phyloP scores from a whole-genome alignment of 805 yeast species.

The Nakazawaea anatomiae region DNA sequence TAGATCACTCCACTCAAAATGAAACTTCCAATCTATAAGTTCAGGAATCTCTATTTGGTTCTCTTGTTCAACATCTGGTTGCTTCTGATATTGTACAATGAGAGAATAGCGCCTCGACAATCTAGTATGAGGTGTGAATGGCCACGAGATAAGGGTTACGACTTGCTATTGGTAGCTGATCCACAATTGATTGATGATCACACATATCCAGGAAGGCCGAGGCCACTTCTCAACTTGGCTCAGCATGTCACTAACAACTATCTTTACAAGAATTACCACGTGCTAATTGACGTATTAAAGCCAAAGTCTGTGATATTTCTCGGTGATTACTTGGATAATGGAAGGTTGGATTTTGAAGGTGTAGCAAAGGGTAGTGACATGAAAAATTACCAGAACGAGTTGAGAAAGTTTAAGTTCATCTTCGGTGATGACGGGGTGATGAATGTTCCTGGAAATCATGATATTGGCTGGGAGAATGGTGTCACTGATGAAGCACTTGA shows the following conservation, averaged over 20 bases:
- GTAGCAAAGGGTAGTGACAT: constrained; percentile 24
- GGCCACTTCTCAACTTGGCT: constrained; percentile 46
- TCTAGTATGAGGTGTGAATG: constrained; percentile 8
- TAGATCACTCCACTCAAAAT: background rate
- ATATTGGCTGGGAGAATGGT: constrained; percentile 84
- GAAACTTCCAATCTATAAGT: constrained; percentile 11
- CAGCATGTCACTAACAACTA: constrained; percentile 67
- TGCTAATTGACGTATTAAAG: constrained; percentile 48
- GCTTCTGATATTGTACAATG: constrained; percentile 1
- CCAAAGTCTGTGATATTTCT: constrained; percentile 78
- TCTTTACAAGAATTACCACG: constrained; percentile 68
- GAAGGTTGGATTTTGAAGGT: constrained; percentile 71
- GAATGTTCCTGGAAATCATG: constrained; percentile 85
- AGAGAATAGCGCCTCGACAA: constrained; percentile 2
- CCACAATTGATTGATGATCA: constrained; percentile 88
- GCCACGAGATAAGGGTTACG: constrained; percentile 13
- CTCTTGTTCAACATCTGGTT: constrained; percentile 14
- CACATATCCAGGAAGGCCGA: constrained; percentile 75
- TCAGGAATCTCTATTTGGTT: constrained; percentile 12
- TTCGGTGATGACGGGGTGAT: constrained; percentile 28
- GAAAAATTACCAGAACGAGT: constrained; percentile 58
- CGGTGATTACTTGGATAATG: constrained; percentile 94
- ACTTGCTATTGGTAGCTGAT: constrained; percentile 63
- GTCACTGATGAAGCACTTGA: constrained; percentile 48
- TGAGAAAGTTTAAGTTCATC: constrained; percentile 54